phyloP scores from a whole-genome alignment of 345 rosid species.

The Physaria fendleri region DNA sequence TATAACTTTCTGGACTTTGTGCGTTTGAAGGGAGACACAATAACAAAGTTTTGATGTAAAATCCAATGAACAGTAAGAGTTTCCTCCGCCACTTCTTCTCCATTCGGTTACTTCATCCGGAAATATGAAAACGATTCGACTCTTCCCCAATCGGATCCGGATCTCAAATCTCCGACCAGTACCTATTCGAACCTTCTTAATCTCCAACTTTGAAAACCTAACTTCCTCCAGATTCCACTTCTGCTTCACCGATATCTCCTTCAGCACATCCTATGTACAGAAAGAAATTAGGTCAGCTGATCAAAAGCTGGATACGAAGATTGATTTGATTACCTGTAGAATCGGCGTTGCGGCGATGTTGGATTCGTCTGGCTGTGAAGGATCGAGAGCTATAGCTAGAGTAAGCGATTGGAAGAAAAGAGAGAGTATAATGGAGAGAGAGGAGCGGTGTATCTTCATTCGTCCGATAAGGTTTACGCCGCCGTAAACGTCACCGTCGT shows the following conservation, averaged over 20 bases:
- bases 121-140: slow-evolving; percentile 38
- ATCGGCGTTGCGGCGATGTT: slow-evolving; percentile 21
- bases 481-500: slow-evolving; percentile 19
- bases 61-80: background rate
- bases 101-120: slow-evolving; percentile 48
- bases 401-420: slow-evolving; percentile 20
- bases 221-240: slow-evolving; percentile 49
- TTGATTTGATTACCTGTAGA: slow-evolving; percentile 35
- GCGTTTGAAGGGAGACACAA: background rate
- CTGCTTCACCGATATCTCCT: slow-evolving; percentile 46
- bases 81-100: slow-evolving; percentile 36
- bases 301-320: background rate
- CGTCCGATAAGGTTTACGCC: background rate
- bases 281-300: background rate
- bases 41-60: background rate
- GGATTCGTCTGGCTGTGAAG: slow-evolving; percentile 21
- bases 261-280: slow-evolving; percentile 49
- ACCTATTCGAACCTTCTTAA: slow-evolving; percentile 44
- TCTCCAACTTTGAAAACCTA: slow-evolving; percentile 36
- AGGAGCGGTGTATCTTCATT: slow-evolving; percentile 1
- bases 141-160: slow-evolving; percentile 59
- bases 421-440: slow-evolving; percentile 19
- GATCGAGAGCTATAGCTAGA: slow-evolving; percentile 25
- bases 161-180: slow-evolving; percentile 45
- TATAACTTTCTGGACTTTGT: background rate